Conservation (phyloP, 2,329 filamentous ascomycete species). For the Curvularia spicifera region DNA sequence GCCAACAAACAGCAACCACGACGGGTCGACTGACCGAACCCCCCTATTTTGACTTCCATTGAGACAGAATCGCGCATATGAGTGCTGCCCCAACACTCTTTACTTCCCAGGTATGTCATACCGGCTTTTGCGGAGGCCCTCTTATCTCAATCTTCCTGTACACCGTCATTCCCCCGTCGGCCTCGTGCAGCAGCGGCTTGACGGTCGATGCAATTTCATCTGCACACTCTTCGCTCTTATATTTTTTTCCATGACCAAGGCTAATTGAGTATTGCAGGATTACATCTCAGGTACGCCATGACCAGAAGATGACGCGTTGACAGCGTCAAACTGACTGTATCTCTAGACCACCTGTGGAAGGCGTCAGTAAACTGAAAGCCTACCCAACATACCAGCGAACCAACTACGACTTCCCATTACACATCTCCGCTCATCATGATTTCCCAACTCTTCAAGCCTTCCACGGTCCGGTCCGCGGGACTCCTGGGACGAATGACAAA, state of each 20-base stretch:
- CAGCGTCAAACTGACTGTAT: constrained; percentile 33
- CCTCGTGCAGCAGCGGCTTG: constrained; percentile 13
- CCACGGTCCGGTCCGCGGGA: constrained; percentile 52
- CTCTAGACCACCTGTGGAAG: constrained; percentile 70
- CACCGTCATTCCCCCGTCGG: constrained; percentile 39
- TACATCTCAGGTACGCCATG: constrained; percentile 66
- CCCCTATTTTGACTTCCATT: constrained; percentile 36
- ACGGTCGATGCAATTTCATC: constrained; percentile 15
- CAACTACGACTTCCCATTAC: constrained; percentile 24
- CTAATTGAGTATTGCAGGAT: constrained; percentile 58
- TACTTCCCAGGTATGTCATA: constrained; percentile 59
- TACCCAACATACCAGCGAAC: constrained; percentile 26
- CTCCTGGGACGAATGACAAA: constrained; percentile 57
- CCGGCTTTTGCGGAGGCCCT: constrained; percentile 19
- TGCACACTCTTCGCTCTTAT: constrained; percentile 6
- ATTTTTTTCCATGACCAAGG: constrained; percentile 25
- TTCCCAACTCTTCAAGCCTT: constrained; percentile 60
- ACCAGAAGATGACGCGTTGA: constrained; percentile 21
- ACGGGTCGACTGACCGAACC: constrained; percentile 1
- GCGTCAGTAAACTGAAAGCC: constrained; percentile 65
- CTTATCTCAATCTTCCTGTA: constrained; percentile 43
- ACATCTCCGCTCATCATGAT: constrained; percentile 57
- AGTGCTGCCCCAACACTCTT: constrained; percentile 59
- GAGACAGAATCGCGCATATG: constrained; percentile 50
- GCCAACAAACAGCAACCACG: background rate